These are phyloP conservation scores for Ehretia macrophylla DNA, from an alignment of 257 asterid genomes.

Conservation along the genomic window DNA sequence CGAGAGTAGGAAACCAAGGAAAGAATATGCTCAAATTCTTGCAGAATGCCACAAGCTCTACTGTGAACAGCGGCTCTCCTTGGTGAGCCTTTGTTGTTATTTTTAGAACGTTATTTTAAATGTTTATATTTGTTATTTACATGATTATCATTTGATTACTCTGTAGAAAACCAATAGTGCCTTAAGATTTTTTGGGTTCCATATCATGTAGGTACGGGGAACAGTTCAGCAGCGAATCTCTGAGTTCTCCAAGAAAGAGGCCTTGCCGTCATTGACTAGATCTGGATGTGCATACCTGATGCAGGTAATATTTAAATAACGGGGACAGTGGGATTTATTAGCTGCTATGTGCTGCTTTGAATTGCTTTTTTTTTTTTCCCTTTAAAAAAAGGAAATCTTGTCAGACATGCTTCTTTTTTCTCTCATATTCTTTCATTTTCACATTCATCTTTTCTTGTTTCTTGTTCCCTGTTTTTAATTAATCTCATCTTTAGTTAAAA, in stretches of 20 bases:
- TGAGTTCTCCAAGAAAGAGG: slow-evolving; percentile 85
- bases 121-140: background rate
- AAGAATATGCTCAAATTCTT: slow-evolving; percentile 88
- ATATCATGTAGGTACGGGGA: slow-evolving; percentile 59
- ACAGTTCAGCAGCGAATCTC: slow-evolving; percentile 88
- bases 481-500: too few species aligned
- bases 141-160: slow-evolving; percentile 1
- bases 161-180: background rate
- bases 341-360: slow-evolving; percentile 1
- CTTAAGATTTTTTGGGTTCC: slow-evolving; percentile 11
- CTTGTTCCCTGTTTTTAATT: too few species aligned
- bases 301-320: slow-evolving; percentile 58
- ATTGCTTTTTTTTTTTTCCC: background rate
- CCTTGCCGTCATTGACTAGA: slow-evolving; percentile 84
- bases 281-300: slow-evolving; percentile 97
- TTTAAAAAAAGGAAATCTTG: background rate
- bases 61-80: slow-evolving; percentile 91
- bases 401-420: background rate
- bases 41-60: slow-evolving; percentile 93
- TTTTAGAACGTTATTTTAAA: background rate
- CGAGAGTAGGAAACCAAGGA: slow-evolving; percentile 90
- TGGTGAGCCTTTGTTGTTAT: slow-evolving; percentile 50
- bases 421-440: too few species aligned
- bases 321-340: slow-evolving; percentile 4
- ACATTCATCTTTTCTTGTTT: too few species aligned